Evolutionary conservation across 345 rosid genomes (phyloP), one percentile per base, ranked within the genome.

Genomic region (Gossypium bickii): DNA sequence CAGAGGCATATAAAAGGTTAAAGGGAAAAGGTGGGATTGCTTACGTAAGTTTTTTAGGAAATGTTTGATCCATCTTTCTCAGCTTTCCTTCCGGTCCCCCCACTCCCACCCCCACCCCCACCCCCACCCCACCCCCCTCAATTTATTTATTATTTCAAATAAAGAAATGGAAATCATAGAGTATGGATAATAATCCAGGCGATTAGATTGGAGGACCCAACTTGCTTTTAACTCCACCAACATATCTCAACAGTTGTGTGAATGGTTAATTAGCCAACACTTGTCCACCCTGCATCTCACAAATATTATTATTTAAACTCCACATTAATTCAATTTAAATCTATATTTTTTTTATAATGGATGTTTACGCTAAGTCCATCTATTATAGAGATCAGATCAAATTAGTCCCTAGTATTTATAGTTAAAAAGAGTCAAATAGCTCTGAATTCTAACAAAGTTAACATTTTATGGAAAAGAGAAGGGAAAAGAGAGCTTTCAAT

Each of bases 231-330:
- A 22, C 38, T 58, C 63, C 38, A 58, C 11, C 63, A 58, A 12
- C 6, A 58, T 58, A 80, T 79, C 72, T n/a, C 15, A 67, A 80
- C 77, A 81, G 82, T 53, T 3, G 12, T 17, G 69, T 69, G 82
- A 49, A 73, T 71, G 84, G 83, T 73, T 72, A 8, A 1, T 56
- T 47, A 53, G 15, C 3, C 0, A 51, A 79, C 79, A 80, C 82
- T 79, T 76, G 82, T 78, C 43, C 10, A 57, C 2, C 20, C 22
- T 3, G 0, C 22, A 71, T 43, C 41, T 51, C 72, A 15, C 80
- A 41, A 34, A 4, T 34, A 4, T 5, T 34, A 34, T 5, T 34
- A 34, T 34, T 34, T 34, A 34, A 34, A 34, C 41, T 34, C 34
- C 34, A 29, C 34, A 29, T 29, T 29, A 3, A 29, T 24, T 24